Percentiles rank a stretch among this genome's conserved stretches.
These are phyloP conservation scores for Rosa multiflora DNA, from an alignment of 306 rosid species.

Conservation along the genomic window DNA sequence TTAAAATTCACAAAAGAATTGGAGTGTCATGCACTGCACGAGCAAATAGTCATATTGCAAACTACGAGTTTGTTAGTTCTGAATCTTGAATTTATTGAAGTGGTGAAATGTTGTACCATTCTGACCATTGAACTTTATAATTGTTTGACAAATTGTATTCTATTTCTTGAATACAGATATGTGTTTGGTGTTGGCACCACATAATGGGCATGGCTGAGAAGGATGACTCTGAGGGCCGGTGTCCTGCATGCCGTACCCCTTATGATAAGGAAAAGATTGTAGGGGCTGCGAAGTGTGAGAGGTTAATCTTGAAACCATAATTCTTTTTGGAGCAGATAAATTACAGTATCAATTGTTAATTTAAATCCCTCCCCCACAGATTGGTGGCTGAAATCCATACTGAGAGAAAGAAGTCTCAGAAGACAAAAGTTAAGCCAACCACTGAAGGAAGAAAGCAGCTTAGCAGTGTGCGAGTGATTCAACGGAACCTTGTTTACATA, in stretches of 20 bases:
- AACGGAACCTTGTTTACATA: slow-evolving; percentile 96
- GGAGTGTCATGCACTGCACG: background rate
- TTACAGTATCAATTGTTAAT: background rate
- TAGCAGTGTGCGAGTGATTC: slow-evolving; percentile 94
- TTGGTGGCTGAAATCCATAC: slow-evolving; percentile 65
- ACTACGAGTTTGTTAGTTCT: background rate
- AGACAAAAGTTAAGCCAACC: slow-evolving; percentile 64
- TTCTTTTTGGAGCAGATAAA: slow-evolving; percentile 16
- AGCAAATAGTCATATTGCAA: background rate
- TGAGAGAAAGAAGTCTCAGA: slow-evolving; percentile 84
- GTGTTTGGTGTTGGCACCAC: slow-evolving; percentile 99
- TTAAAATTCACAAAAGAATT: background rate
- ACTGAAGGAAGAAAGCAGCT: slow-evolving; percentile 97
- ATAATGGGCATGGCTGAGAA: slow-evolving; percentile 96
- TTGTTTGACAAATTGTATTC: background rate
- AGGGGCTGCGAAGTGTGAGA: slow-evolving; percentile 89
- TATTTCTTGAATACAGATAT: slow-evolving; percentile 49
- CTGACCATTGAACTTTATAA: background rate
- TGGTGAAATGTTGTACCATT: background rate
- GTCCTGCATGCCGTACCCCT: slow-evolving; percentile 92
- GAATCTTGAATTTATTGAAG: background rate
- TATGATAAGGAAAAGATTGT: slow-evolving; percentile 97
- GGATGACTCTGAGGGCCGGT: slow-evolving; percentile 94
- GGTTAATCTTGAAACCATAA: slow-evolving; percentile 41
- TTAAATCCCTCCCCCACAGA: slow-evolving; percentile 30